Base-by-base conservation (phyloP, 805 yeast genomes). In the Wilhelminamyces savonicus region DNA sequence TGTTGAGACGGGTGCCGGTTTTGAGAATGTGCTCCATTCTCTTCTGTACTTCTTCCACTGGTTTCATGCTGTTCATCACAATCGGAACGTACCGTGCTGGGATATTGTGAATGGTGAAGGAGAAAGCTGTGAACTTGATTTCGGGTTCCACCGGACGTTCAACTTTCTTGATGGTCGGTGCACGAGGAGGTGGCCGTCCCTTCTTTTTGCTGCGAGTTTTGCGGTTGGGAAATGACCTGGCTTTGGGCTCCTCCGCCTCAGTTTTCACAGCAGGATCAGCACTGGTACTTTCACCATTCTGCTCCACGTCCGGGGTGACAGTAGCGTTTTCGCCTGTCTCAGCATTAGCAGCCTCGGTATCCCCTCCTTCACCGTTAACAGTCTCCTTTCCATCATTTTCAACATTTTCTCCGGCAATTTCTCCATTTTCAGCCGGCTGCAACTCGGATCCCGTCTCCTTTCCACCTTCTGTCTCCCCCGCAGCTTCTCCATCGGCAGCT, bases 81-180 rank as follows among this genome's bases (percentile, higher is more conserved):
- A 86, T 71, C 6, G 82, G 80, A 3, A 76, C 69, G 43, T 73
- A 77, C 43, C 79, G 68, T 7, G 64, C 54, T 2, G 94, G 88
- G 16, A 88, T 65, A n/a, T 73, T 75, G 12, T 64, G 67, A 3
- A 90, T 50, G 2, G 69, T 73, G 28, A 86, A 65, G 0, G 95
- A 80, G 14, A 82, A 57, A 0, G 94, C 69, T 0, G 88, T 75
- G 47, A 44, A 74, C 21, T 60, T 47, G 17, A 68, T 60, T 17
- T 54, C 62, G 2, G 79, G 79, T 48, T 61, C 63, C 5, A 39
- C 39, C 2, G 70, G 71, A 2, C 35, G 39, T n/a, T 48, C 56
- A 7, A 57, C 31, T 27, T 43, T 37, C 31, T 48, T 52, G 2
- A 41, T 41, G 12, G 37, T 29, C 3, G 42, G 33, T 31, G 41